Conservation (phyloP, 164 flowering plant species). For the Magnolia changhungtana region DNA sequence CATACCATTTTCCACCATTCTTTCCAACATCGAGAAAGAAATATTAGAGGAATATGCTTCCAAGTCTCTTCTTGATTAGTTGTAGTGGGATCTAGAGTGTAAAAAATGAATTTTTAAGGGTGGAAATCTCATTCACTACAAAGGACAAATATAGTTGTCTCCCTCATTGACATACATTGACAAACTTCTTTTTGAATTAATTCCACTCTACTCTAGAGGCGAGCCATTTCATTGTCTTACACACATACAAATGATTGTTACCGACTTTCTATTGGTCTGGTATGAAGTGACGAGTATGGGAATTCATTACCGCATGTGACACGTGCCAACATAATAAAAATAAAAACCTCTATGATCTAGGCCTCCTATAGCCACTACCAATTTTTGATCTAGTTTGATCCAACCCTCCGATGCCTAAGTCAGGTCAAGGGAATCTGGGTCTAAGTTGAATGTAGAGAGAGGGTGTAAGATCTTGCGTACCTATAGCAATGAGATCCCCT, state of each 20-base stretch:
- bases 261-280: not conserved
- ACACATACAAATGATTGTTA: not conserved
- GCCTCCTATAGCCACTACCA: not conserved
- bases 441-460: too few relatives aligned
- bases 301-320: not conserved
- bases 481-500: too few relatives aligned
- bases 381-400: not conserved
- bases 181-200: not conserved
- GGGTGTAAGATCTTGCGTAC: too few relatives aligned
- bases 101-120: not conserved
- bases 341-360: not conserved
- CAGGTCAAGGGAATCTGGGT: too few relatives aligned
- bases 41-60: not conserved
- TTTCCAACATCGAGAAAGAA: not conserved
- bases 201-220: not conserved
- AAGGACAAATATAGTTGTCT: not conserved
- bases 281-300: not conserved
- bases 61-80: too few relatives aligned
- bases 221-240: not conserved
- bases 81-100: not conserved
- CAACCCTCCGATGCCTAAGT: too few relatives aligned
- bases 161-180: too few relatives aligned
- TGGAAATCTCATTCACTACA: not conserved
- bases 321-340: not conserved
- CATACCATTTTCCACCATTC: not conserved